Evolutionary conservation across 345 rosid species (phyloP).

Genomic region (Geranium brycei): DNA sequence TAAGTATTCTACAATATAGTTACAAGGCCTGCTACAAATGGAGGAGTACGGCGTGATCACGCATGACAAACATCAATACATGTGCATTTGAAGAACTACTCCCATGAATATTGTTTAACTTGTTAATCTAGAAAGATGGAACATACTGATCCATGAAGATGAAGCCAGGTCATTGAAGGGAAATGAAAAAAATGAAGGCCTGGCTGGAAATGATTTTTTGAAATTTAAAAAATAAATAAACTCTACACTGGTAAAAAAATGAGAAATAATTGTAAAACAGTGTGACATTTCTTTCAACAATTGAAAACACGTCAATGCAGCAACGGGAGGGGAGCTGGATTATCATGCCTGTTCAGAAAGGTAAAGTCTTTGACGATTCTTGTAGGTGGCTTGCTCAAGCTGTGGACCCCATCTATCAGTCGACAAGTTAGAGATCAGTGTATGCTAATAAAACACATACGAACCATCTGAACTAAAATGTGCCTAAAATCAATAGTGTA

Average conservation of each 20-base stretch:
- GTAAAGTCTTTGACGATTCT: constrained; percentile 55
- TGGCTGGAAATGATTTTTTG: not conserved
- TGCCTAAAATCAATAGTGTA: not conserved
- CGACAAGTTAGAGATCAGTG: not conserved
- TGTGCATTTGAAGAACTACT: not conserved
- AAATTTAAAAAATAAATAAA: no score
- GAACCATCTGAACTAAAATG: not conserved
- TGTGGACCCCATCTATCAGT: constrained; percentile 53
- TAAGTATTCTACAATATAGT: not conserved
- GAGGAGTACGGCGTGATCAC: not conserved
- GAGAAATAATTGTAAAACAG: no score
- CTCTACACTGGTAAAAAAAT: not conserved
- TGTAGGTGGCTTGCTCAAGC: constrained; percentile 58
- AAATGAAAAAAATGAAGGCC: not conserved
- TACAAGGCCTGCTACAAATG: not conserved
- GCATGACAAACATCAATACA: not conserved
- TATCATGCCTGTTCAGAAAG: constrained; percentile 48
- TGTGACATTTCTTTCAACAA: no score
- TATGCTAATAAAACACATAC: not conserved
- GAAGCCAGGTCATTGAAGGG: not conserved
- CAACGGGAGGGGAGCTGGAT: not conserved
- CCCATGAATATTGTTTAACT: no score
- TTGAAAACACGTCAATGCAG: not conserved
- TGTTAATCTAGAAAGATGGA: no score
- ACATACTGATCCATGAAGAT: not conserved